phyloP scores from a whole-genome alignment of 192 early-diverging fungal genomes.

The Coemansia umbellata region DNA sequence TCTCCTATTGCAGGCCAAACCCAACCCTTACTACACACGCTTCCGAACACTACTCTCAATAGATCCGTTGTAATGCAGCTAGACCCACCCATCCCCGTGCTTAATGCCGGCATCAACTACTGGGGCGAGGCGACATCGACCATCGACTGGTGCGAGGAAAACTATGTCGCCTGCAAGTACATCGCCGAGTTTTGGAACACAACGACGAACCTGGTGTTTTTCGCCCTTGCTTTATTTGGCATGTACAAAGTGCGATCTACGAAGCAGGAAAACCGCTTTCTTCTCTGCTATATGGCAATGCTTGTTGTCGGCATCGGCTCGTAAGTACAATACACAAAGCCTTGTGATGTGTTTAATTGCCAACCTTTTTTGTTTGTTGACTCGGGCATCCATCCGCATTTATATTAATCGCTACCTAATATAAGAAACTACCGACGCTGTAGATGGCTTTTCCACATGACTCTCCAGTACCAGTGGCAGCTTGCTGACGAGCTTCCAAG shows the following conservation, averaged over 20 bases:
- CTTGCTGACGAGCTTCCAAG: constrained; percentile 78
- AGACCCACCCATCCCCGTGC: constrained; percentile 5
- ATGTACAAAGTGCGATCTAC: constrained; percentile 53
- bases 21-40: too few species aligned
- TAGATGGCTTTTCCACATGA: constrained; percentile 74
- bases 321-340: constrained; percentile 51
- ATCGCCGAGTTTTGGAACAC: constrained; percentile 82
- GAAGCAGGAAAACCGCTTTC: constrained; percentile 53
- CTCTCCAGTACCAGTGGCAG: constrained; percentile 67
- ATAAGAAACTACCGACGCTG: too few species aligned
- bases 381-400: too few species aligned
- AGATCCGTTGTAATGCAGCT: constrained; percentile 11
- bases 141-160: constrained; percentile 59
- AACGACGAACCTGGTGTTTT: constrained; percentile 63
- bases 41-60: not conserved
- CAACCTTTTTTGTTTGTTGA: too few species aligned
- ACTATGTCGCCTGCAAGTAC: constrained; percentile 64
- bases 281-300: constrained; percentile 57
- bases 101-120: constrained; percentile 13
- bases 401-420: too few species aligned
- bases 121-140: constrained; percentile 59
- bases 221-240: constrained; percentile 58
- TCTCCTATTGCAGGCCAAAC: too few species aligned
- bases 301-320: constrained; percentile 67
- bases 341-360: too few species aligned